A percentile compares a stretch with the other conserved stretches of the same genome.
phyloP scores from a whole-genome alignment of 169 alveolate species.

The Babesia bigemina region DNA sequence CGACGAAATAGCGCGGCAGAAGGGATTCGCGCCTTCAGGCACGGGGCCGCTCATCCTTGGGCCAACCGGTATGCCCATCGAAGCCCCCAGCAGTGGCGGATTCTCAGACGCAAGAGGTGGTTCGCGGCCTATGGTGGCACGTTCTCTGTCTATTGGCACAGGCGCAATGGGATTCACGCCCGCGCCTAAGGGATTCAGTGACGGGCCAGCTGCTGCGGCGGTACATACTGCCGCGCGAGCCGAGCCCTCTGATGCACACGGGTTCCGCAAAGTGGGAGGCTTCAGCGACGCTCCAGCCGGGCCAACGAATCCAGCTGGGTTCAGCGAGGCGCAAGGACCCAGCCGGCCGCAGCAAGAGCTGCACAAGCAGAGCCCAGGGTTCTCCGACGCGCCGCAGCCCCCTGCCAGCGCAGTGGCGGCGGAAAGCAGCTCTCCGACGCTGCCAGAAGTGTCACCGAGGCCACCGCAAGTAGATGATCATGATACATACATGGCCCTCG shows the following conservation, averaged over 20 bases:
- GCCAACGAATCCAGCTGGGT: not conserved
- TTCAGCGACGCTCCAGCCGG: constrained; percentile 25
- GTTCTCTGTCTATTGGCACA: too few relatives aligned
- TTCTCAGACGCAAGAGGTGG: not conserved
- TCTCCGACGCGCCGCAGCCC: constrained; percentile 11
- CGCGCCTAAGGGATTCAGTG: constrained; percentile 22
- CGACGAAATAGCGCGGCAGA: constrained; percentile 2
- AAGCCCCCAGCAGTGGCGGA: not conserved
- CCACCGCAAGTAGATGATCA: not conserved
- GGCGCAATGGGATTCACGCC: not conserved
- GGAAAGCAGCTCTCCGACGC: not conserved
- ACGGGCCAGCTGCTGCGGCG: not conserved
- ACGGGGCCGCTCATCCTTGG: constrained; percentile 50
- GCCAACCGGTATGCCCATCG: constrained; percentile 49
- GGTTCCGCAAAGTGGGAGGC: constrained; percentile 13
- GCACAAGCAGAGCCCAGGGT: not conserved
- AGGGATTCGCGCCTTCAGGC: constrained; percentile 15
- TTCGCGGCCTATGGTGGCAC: not conserved
- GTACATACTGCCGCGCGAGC: not conserved
- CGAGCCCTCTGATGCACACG: not conserved
- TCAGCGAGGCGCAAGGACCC: constrained; percentile 22
- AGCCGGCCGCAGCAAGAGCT: not conserved
- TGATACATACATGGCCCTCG: not conserved
- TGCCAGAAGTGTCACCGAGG: not conserved
- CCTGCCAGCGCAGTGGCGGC: not conserved